Percentiles rank a stretch among this genome's conserved stretches.
Conservation (phyloP, 306 rosid species). For the Pyrus pyrifolia region DNA sequence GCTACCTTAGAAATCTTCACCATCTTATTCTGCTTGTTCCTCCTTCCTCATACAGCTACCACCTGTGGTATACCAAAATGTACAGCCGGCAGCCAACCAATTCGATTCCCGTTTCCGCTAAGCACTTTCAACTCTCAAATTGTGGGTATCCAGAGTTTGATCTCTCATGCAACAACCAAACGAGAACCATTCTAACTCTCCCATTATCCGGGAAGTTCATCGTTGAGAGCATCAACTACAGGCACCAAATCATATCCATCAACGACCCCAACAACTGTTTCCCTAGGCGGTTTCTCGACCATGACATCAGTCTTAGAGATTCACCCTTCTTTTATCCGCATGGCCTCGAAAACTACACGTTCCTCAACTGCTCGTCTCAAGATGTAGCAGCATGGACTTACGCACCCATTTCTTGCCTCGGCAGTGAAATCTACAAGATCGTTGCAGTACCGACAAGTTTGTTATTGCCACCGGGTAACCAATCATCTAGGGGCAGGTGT, state of each 20-base stretch:
- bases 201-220: neutral
- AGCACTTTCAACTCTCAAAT: neutral
- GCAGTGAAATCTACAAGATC: neutral
- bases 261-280: slow-evolving; percentile 7
- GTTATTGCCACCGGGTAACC: neutral
- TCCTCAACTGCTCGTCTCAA: slow-evolving; percentile 28
- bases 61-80: too few relatives aligned
- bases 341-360: slow-evolving; percentile 7
- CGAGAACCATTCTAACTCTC: neutral
- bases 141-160: slow-evolving; percentile 9
- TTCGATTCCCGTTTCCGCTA: slow-evolving; percentile 28
- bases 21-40: neutral
- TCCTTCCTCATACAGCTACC: neutral
- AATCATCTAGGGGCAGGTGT: slow-evolving; percentile 2
- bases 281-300: slow-evolving; percentile 1
- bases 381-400: neutral
- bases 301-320: neutral
- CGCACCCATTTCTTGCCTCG: neutral
- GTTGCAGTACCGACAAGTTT: neutral
- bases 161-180: slow-evolving; percentile 10
- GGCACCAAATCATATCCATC: neutral
- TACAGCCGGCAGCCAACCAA: neutral
- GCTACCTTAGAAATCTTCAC: neutral
- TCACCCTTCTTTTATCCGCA: neutral
- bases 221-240: slow-evolving; percentile 3